Base-by-base conservation (phyloP, 768 basidiomycete genomes). In the Mycena floridula region DNA sequence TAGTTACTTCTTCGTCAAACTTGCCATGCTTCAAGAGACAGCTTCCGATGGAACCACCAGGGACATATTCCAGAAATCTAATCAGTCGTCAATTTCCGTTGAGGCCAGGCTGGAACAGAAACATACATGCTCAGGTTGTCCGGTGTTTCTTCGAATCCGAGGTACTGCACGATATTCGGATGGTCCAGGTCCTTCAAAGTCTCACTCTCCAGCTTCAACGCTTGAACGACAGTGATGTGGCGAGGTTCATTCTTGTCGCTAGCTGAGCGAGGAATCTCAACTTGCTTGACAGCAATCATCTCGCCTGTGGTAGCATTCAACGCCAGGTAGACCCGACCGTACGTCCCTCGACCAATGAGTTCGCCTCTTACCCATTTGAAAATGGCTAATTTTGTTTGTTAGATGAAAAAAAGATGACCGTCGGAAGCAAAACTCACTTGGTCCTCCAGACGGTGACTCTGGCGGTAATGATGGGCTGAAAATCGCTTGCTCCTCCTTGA, bases 241-340 rank as follows among this genome's bases (percentile, higher is more conserved):
- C 93, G 78, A 15, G 78, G 74, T 62, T 98, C 93, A 51, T 81
- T 86, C 63, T 86, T 89, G 66, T 99, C 96, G 56, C 88, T 91
- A 15, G 82, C 81, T 7, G 92, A 94, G 41, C 81, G 80, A 2
- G 96, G 95, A 46, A 94, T 78, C 61, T 98, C 96, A 38, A 99
- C 96, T 65, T 98, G 96, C 65, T 99, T 99, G 51, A 99, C 96
- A 15, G 96, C 96, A 56, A 98, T 93, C 90, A 97, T 95, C 65
- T 98, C 94, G 46, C 93, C 93, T 0, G 93, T 95, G 3, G 90
- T 93, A 25, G 89, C 91, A 60, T 98, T 98, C 47, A 98, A 70
- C 15, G 91, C 96, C 44, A 98, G 79, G 58, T 97, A 99, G 23
- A 99, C 96, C 35, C 89, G 81, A 11, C 96, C 96, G 56, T 94